Base-by-base conservation (phyloP, 768 basidiomycete genomes). In the Xanthoconium stramineum region DNA sequence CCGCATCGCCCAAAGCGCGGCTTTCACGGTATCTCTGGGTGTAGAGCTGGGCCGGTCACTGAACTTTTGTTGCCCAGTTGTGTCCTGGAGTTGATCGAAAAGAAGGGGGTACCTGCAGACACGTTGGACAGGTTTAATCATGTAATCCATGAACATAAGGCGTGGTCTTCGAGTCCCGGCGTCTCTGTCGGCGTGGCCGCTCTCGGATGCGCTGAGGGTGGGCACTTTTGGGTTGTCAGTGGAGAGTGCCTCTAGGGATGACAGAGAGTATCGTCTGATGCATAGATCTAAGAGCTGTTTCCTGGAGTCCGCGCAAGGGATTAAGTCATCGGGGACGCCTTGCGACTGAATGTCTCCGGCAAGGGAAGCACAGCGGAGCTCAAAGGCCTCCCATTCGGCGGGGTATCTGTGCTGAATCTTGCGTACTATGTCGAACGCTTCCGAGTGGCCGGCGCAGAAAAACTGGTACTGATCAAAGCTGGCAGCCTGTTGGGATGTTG, bases 61-160 rank as follows among this genome's bases (percentile, higher is more conserved):
- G 46, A 49, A 57, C 35, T 30, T 54, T 14, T 57, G 55, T 10
- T 40, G 29, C 1, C 12, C 48, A 13, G 42, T 48, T 33, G 58
- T 59, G 28, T 61, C 61, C 32, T 70, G 72, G 36, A 97, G 80
- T 63, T 89, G 85, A 55, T 85, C 86, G 44, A 99, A 82, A 10
- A 99, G 80, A 49, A 98, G 80, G 17, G 94, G 93, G 67, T 99
- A 99, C 63, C 88, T 91, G 81, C 95, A 98, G 48, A 99, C 88
- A 49, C 94, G 79, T 72, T 99, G 96, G 15, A 98, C 82, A n/a
- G 96, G 96, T 72, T 94, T 94, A 75, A 99, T 98, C 74, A 98
- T 80, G 68, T 94, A 94, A 74, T 98, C 96, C 61, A 83, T 75
- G 70, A 90, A 84, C 55, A 79, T 78, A 37, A 90, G 80, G 20